These are phyloP conservation scores for Aspergillus saccharolyticus DNA, from an alignment of 495 filamentous ascomycete genomes.

Conservation along the genomic window DNA sequence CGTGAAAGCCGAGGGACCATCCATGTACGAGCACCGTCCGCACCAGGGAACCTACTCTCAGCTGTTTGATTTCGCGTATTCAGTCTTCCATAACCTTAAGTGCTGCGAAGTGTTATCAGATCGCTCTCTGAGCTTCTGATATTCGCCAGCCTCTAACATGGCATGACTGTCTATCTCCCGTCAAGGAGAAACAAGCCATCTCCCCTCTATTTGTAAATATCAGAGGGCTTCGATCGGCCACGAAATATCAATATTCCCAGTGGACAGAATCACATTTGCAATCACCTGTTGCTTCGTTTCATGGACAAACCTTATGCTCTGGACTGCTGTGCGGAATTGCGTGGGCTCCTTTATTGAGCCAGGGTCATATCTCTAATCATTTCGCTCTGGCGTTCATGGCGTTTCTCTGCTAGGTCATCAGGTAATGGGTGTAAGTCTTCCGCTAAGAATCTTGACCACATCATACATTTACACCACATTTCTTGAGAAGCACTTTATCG, in stretches of 20 bases:
- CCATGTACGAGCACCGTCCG: background rate
- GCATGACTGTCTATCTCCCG: background rate
- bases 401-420: too few species aligned
- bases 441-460: background rate
- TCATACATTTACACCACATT: too few species aligned
- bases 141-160: background rate
- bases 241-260: too few species aligned
- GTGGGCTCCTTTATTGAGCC: too few species aligned
- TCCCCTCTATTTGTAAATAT: background rate
- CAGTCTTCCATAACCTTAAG: background rate
- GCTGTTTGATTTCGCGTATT: background rate
- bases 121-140: background rate
- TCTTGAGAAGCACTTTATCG: background rate
- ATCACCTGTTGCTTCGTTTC: too few species aligned
- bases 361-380: too few species aligned
- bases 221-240: too few species aligned
- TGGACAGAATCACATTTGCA: too few species aligned
- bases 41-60: background rate
- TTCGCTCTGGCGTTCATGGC: too few species aligned
- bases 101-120: background rate
- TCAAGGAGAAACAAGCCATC: background rate
- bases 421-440: background rate
- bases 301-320: too few species aligned
- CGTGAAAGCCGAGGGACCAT: background rate
- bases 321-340: too few species aligned